Evolutionary conservation across 1,284 basidiomycete genomes (phyloP), one percentile per base, ranked within the genome.

Genomic region (Sutorius eximius): DNA sequence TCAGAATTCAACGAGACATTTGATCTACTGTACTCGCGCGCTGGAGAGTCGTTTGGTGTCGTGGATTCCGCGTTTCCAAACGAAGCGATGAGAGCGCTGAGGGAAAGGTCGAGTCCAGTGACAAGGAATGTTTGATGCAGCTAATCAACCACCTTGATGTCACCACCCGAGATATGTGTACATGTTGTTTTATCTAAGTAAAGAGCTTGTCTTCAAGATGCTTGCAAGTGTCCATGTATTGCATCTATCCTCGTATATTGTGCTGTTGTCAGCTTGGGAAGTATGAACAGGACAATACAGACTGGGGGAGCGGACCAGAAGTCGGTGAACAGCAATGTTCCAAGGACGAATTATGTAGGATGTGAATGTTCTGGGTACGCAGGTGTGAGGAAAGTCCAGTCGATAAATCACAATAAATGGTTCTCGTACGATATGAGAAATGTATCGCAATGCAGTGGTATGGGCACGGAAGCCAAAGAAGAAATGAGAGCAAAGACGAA

Each of bases 341-440:
- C 44, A 30, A 41, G 18, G 38, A 41, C 22, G 36, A 12, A 43
- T 52, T 24, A 45, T 50, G 52, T 68, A 66, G 63, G 37, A 47
- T 63, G 54, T 65, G 36, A 51, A 45, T 48, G 49, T 52, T 47
- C 51, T 38, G 53, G 36, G 56, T 51, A 49, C 41, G 18, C 42
- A 22, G 43, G 41, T 51, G 48, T 45, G 16, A 51, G 55, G 24
- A 49, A 48, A 37, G 61, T 67, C 61, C 59, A 56, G 49, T 48
- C 50, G 51, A 59, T 66, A 67, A 58, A 67, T 67, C 66, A 53
- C 58, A 63, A 58, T 70, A 69, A 52, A 59, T 62, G 57, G 50
- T 51, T 58, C 29, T 61, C 56, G 57, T 73, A 73, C 61, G 55
- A n/a, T 69, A 69, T 53, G 54, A 52, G 47, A 53, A 57, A 50